Evolutionary conservation across 2,329 filamentous ascomycete species (phyloP), one percentile per base, ranked within the genome.

Genomic region (Zarea fungicola): DNA sequence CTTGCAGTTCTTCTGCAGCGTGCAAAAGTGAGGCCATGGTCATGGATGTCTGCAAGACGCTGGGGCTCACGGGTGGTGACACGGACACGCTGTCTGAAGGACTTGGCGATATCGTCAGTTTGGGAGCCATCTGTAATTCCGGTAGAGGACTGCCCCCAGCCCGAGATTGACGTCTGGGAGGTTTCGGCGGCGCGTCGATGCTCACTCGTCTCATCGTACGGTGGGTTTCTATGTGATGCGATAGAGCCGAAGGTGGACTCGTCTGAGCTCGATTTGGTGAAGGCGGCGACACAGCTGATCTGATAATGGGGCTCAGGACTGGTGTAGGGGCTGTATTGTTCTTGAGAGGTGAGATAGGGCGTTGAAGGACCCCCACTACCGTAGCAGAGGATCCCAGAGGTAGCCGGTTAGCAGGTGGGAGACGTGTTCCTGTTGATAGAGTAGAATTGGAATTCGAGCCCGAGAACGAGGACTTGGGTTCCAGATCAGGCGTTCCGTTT

Each of bases 401-500:
- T 34, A 67, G 68, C 54, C 70, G 75, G 41, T 61, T 22, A 13
- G 34, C 68, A 6, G 65, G 56, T 11, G 68, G 56, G 32, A 71
- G 58, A 57, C 70, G 74, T 37, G 76, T 72, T 47, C 62, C 66
- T 39, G 65, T 69, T 8, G 75, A 78, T 37, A 73, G 63, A 7
- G 64, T 65, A 2, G 78, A 80, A 25, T 66, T 67, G 0, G 76
- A 68, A 35, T 66, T 60, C 47, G 66, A 63, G 9, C 70, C 61
- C 42, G 56, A 62, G 65, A 61, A 55, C 29, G 62, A 58, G 1
- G 68, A 57, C 46, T 69, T 72, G 14, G 55, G 26, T 8, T 62
- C 55, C 7, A 74, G 51, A 49, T 83, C 76, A 2, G 78, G 77
- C 13, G 70, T 70, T 25, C 83, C 83, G 64, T 88, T 86, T 52